Conservation (phyloP, 352 stramenopile genomes). For the Globisporangium barbulae region DNA sequence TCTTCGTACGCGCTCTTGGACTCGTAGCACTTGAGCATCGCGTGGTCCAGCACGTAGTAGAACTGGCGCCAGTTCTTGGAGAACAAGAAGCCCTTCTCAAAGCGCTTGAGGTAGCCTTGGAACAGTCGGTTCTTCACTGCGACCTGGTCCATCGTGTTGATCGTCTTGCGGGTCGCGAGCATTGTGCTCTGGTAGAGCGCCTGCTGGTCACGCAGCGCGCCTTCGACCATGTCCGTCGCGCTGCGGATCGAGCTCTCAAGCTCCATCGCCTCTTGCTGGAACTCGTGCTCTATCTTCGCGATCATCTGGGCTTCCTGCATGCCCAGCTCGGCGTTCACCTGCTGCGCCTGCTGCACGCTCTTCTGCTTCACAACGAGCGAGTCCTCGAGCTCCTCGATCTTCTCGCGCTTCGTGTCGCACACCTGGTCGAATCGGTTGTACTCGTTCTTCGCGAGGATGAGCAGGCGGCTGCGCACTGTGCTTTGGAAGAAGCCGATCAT, state of each 20-base stretch:
- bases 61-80: constrained; percentile 77
- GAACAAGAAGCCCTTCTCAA: constrained; percentile 71
- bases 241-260: constrained; percentile 37
- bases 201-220: constrained; percentile 53
- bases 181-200: constrained; percentile 73
- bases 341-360: constrained; percentile 42
- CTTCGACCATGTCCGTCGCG: constrained; percentile 42
- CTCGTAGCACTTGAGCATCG: constrained; percentile 65
- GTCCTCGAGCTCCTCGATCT: constrained; percentile 48
- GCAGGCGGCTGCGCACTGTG: constrained; percentile 45
- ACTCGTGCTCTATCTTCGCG: constrained; percentile 37
- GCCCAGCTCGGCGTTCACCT: constrained; percentile 43
- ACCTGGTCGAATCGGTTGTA: constrained; percentile 59
- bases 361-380: constrained; percentile 43
- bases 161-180: constrained; percentile 68
- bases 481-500: constrained; percentile 59
- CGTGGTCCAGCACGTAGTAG: constrained; percentile 70
- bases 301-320: constrained; percentile 48
- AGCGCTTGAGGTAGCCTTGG: constrained; percentile 70
- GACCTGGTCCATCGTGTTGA: constrained; percentile 75
- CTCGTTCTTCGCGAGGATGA: constrained; percentile 44
- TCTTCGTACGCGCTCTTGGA: constrained; percentile 76
- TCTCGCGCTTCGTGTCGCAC: constrained; percentile 43
- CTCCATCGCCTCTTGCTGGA: constrained; percentile 36
- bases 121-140: constrained; percentile 60